Base-by-base conservation (phyloP, 169 alveolate species). In the Plasmodium gonderi region DNA sequence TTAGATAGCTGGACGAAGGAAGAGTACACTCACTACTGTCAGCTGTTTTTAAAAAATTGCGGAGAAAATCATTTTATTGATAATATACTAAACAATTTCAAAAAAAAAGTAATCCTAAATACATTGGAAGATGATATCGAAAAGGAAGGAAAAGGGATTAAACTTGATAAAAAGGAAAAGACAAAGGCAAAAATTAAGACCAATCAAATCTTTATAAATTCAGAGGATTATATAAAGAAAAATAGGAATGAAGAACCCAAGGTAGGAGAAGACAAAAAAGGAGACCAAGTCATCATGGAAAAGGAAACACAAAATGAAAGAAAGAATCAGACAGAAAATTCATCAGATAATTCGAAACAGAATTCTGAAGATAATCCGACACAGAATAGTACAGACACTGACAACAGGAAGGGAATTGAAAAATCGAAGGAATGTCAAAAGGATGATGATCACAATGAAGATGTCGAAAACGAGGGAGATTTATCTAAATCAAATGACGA, bases 71-170 rank as follows among this genome's bases (percentile, higher is more conserved):
- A 87, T 67, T 87, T 87, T 78, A 75, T 87, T 14, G 87, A 87
- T 87, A 87, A 87, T 54, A 87, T 87, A 51, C 31, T 87, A 65
- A 87, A 87, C 38, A 87, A 51, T 45, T 87, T 87, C 42, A 74
- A 87, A 87, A 87, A 87, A 38, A 87, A 87, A 75, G 93, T 78
- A 4, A 87, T 75, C 45, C 69, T 87, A 75, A 87, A 87, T 33
- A 87, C 85, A 5, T 31, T 87, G 68, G 93, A 87, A 54, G 93
- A 87, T 64, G 93, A 87, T 23, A 87, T 75, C 17, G 93, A 87
- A 40, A 54, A 87, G 29, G 49, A 14, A 12, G 68, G 26, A 14
- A 87, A 87, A 74, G 8, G 33, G 3, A 14, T 87, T 45, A 9
- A 51, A 0, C 38, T 51, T 3, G 69, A 75, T n/a, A 49, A 83